Base-by-base conservation (phyloP, 768 basidiomycete genomes). In the Hysterangium stoloniferum region DNA sequence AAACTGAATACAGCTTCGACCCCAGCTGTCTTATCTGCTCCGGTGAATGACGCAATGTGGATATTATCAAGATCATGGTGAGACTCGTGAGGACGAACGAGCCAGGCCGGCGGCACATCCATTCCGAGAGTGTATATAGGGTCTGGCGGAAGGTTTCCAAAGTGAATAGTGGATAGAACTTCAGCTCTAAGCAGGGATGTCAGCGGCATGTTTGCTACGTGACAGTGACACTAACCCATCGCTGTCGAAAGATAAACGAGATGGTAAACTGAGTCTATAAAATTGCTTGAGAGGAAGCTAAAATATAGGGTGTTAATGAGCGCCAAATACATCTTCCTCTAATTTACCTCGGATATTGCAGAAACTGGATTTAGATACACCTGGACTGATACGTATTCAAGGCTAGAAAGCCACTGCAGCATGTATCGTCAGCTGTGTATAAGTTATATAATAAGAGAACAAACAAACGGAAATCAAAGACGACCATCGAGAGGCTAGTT, bases 11-110 rank as follows among this genome's bases (percentile, higher is more conserved):
- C 67, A 0, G 88, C 86, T 36, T 86, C 77, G 3, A 94, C 70
- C 4, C 84, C 81, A 3, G 55, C 51, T 0, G 53, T 54, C 13
- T 71, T 68, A 37, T 86, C 83, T 35, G 74, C 71, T 0, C 72
- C 68, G 1, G 77, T 69, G 2, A 95, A 72, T 37, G 76, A 75
- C 9, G 73, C 75, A 6, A 98, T 77, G 38, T 93, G 87, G 52
- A 99, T 85, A 64, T 99, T 99, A 68, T 99, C 95, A 24, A 98
- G 78, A 63, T 99, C 95, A 57, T 96, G 89, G 1, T 83, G 71
- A 0, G 94, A 86, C 60, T 90, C 82, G 11, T 81, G 79, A 1
- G 95, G 96, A 9, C 90, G 83, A 24, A 92, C 93, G 6, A 97
- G 80, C 96, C 96, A 99, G 0, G 95, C 80, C 2, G 81, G 71